These are phyloP conservation scores for Monsonia emarginata DNA, from an alignment of 441 rosid species.

Conservation along the genomic window DNA sequence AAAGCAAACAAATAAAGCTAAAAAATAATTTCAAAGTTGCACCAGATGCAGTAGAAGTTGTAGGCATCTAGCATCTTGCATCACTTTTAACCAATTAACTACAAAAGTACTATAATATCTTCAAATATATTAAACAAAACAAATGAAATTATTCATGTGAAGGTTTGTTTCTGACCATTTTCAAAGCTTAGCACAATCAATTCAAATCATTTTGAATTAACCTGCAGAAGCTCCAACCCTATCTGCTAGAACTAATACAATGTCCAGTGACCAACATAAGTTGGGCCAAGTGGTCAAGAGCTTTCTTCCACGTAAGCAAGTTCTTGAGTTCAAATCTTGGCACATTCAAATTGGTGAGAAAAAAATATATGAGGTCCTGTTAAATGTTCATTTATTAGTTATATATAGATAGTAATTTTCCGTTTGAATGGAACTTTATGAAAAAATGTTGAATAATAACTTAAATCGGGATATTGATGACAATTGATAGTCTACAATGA, in stretches of 20 bases:
- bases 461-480: too few relatives aligned
- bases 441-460: too few relatives aligned
- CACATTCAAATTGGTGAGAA: too few relatives aligned
- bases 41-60: not conserved
- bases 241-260: not conserved
- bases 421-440: too few relatives aligned
- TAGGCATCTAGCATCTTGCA: constrained; percentile 1
- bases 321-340: too few relatives aligned
- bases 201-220: not conserved
- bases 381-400: too few relatives aligned
- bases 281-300: not conserved
- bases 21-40: not conserved
- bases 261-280: not conserved
- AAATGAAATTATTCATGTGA: not conserved
- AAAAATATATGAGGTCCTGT: too few relatives aligned
- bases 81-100: not conserved
- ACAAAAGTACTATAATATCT: not conserved
- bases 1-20: not conserved
- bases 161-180: not conserved
- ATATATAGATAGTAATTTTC: too few relatives aligned
- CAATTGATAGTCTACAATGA: too few relatives aligned
- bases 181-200: not conserved
- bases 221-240: not conserved
- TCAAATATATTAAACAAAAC: not conserved
- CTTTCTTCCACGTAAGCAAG: too few relatives aligned